Evolutionary conservation across 371 early-diverging fungal genomes (phyloP), one percentile per base, ranked within the genome.

Genomic region (Mortierella sp.): DNA sequence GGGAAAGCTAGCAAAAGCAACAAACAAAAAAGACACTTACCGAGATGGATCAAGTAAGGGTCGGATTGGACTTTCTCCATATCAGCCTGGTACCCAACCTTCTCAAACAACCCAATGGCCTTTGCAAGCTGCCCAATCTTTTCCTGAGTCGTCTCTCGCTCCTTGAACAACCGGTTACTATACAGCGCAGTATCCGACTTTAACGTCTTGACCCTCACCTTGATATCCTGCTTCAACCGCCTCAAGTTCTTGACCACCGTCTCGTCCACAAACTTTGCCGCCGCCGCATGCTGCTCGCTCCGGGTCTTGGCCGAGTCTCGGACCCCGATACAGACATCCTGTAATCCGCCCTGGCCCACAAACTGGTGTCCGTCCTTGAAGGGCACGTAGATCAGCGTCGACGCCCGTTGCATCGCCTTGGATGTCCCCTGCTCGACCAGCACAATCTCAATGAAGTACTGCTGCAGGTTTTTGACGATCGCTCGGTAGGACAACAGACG

Each of bases 231-330:
- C 43, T 79, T 79, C 24, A 79, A 44, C 13, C 79, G 53, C 16
- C 79, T 61, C 4, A 79, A 10, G 53, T 71, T 70, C 68, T 74
- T 79, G 63, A 79, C 75, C 10, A 75, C 37, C 7, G 71, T 79
- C 79, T 74, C 79, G 37, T 79, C 79, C 26, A 79, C 69, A 71
- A 79, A 79, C 6, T 65, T 63, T 8, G 79, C 75, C 31, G 71
- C 72, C 45, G 34, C 68, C n/a, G 79, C 75, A 71, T 75, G 79
- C n/a, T 79, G 71, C 2, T 79, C 79, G 16, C 75, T 53, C 66
- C 68, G 52, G 24, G 37, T 52, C 66, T 55, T 70, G 39, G 66
- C 64, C 26, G 68, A 66, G n/a, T 72, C 71, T 6, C 73, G 69
- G 16, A 72, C 24, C 5, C 69, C 73, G 5, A 53, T n/a, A 50